These are phyloP conservation scores for Alternaria tenuissima DNA, from an alignment of 2,329 filamentous ascomycete genomes.

Conservation along the genomic window DNA sequence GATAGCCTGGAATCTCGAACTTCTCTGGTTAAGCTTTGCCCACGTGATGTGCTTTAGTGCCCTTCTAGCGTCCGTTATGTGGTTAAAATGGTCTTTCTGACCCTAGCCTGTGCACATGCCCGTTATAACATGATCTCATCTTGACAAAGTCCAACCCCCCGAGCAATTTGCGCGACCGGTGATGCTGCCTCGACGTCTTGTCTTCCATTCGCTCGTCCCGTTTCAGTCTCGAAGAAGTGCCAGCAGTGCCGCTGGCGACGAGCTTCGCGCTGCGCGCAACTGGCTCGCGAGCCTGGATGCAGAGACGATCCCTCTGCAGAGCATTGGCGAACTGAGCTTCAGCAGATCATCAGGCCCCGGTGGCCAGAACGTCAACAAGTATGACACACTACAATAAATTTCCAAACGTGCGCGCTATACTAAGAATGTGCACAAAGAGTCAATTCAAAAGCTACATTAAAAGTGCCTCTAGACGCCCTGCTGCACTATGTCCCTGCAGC, in stretches of 20 bases:
- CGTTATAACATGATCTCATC: slow-evolving; percentile 17
- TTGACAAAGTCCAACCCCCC: slow-evolving; percentile 18
- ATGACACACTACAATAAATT: slow-evolving; percentile 26
- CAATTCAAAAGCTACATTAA: slow-evolving; percentile 72
- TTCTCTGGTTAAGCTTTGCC: slow-evolving; percentile 10
- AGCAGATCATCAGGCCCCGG: slow-evolving; percentile 71
- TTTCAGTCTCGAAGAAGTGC: slow-evolving; percentile 4
- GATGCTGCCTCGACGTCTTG: slow-evolving; percentile 4
- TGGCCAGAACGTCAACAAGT: slow-evolving; percentile 76
- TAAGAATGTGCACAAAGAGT: slow-evolving; percentile 63
- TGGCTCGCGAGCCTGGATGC: slow-evolving; percentile 65
- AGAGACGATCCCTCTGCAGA: slow-evolving; percentile 61
- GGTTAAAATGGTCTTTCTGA: slow-evolving; percentile 20
- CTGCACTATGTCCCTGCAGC: slow-evolving; percentile 63
- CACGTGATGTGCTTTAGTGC: slow-evolving; percentile 14
- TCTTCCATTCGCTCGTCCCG: not conserved
- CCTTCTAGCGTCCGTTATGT: slow-evolving; percentile 9
- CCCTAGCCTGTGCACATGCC: slow-evolving; percentile 19
- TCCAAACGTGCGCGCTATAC: slow-evolving; percentile 27
- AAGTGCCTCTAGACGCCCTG: slow-evolving; percentile 61
- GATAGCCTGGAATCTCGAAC: slow-evolving; percentile 16
- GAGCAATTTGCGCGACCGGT: not conserved
- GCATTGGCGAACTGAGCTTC: slow-evolving; percentile 67
- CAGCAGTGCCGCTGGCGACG: slow-evolving; percentile 33
- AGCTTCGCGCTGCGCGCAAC: slow-evolving; percentile 57